Conservation (phyloP, 1,284 basidiomycete species). For the Ceratobasidium sp. region DNA sequence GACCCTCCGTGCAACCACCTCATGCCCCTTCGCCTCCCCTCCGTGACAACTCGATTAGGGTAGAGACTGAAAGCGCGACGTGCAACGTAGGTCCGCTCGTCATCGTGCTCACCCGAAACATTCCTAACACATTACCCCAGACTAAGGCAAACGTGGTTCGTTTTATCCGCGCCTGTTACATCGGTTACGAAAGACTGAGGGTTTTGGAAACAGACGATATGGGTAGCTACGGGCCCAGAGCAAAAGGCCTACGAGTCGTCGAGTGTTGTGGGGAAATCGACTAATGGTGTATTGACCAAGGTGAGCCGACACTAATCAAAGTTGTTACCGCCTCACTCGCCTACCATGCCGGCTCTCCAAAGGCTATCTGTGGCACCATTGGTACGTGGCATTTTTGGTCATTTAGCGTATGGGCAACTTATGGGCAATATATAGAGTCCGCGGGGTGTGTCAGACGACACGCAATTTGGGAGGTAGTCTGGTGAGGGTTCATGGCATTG, state of each 20-base stretch:
- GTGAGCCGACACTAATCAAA: background rate
- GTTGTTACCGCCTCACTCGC: background rate
- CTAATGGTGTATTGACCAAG: constrained; percentile 37
- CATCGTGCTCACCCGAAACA: background rate
- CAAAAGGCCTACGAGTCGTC: constrained; percentile 29
- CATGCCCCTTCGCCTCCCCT: background rate
- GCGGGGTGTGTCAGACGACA: background rate
- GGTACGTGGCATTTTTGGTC: background rate
- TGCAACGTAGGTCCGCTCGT: background rate
- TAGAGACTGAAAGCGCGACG: background rate
- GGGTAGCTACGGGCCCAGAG: constrained; percentile 16
- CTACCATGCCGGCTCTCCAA: background rate
- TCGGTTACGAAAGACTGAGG: background rate
- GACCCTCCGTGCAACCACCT: background rate
- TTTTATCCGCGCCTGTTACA: background rate
- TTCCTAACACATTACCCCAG: background rate
- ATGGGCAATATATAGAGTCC: background rate
- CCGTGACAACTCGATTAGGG: background rate
- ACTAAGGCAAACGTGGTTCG: constrained; percentile 10
- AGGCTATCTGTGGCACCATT: background rate
- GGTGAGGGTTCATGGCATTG: background rate
- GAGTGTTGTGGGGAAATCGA: background rate
- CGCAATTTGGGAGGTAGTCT: background rate
- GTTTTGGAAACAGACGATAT: constrained; percentile 23
- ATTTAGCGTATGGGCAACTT: background rate